Percentiles rank a stretch among this genome's conserved stretches.
phyloP scores from a whole-genome alignment of 2,329 filamentous ascomycete species.

The Didymella segeticola region DNA sequence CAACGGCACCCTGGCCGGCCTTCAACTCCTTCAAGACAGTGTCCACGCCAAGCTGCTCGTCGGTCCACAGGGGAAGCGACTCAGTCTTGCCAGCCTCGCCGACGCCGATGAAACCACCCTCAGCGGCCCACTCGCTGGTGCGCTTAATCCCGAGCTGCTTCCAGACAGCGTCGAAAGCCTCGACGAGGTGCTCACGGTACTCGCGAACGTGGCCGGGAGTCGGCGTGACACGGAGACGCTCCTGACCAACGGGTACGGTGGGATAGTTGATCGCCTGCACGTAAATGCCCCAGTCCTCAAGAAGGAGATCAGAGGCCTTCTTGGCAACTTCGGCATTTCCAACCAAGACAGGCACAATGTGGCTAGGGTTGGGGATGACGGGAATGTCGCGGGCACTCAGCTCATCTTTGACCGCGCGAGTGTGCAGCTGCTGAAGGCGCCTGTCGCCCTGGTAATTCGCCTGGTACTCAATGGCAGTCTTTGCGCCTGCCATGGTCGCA shows the following conservation, averaged over 20 bases:
- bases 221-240: conserved; percentile 92
- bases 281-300: conserved; percentile 91
- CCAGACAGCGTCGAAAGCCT: conserved; percentile 89
- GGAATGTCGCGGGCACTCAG: conserved; percentile 83
- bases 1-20: conserved; percentile 51
- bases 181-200: conserved; percentile 83
- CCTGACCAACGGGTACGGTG: conserved; percentile 96
- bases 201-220: conserved; percentile 89
- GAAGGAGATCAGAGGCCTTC: conserved; percentile 87
- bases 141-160: conserved; percentile 86
- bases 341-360: conserved; percentile 93
- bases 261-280: conserved; percentile 99
- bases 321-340: conserved; percentile 94
- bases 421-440: conserved; percentile 93
- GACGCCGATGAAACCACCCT: conserved; percentile 94
- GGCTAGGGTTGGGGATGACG: conserved; percentile 95
- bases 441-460: conserved; percentile 84
- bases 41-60: conserved; percentile 81
- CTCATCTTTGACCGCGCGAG: conserved; percentile 88
- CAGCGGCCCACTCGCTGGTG: conserved; percentile 86
- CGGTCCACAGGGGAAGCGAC: conserved; percentile 84
- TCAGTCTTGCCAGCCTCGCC: conserved; percentile 70
- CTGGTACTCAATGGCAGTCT: conserved; percentile 92
- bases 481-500: conserved; percentile 94
- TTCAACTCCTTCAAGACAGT: conserved; percentile 60